A percentile compares a stretch with the other conserved stretches of the same genome.
Conservation (phyloP, 2,329 filamentous ascomycete species). For the Aspergillus jensenii region DNA sequence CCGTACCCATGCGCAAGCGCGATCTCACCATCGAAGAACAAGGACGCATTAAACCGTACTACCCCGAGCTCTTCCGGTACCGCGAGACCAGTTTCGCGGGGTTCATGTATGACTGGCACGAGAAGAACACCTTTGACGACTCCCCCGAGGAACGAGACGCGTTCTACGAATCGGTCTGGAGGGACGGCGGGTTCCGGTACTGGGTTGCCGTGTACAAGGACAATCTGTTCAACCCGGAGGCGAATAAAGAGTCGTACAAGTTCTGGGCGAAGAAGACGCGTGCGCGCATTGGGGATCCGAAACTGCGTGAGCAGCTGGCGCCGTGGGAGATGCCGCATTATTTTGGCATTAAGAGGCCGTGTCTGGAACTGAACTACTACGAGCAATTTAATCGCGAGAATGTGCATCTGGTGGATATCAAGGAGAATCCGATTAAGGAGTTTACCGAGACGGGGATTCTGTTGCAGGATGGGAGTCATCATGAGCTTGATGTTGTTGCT, state of each 20-base stretch:
- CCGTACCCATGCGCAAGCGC: conserved; percentile 24
- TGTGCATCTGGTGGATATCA: conserved; percentile 33
- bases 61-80: conserved; percentile 16
- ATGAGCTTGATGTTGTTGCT: conserved; percentile 45
- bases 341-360: conserved; percentile 56
- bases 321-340: conserved; percentile 55
- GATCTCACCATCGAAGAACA: conserved; percentile 18
- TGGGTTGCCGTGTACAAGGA: conserved; percentile 50
- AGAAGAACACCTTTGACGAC: conserved; percentile 9
- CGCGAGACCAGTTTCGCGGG: conserved; percentile 15
- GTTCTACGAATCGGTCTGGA: conserved; percentile 20
- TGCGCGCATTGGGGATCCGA: conserved; percentile 51
- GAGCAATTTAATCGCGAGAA: conserved; percentile 51
- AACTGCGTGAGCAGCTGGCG: conserved; percentile 53
- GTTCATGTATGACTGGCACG: conserved; percentile 13
- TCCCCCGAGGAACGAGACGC: conserved; percentile 8
- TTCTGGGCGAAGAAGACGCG: conserved; percentile 58
- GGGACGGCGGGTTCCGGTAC: conserved; percentile 19
- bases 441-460: conserved; percentile 36
- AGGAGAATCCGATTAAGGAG: conserved; percentile 9
- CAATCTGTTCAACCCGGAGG: conserved; percentile 44
- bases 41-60: conserved; percentile 9
- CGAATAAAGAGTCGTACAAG: conserved; percentile 51
- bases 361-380: conserved; percentile 52
- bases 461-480: conserved; percentile 36